Evolutionary conservation across 78 protist species (phyloP).

Genomic region (Dictyostelium firmibasis): DNA sequence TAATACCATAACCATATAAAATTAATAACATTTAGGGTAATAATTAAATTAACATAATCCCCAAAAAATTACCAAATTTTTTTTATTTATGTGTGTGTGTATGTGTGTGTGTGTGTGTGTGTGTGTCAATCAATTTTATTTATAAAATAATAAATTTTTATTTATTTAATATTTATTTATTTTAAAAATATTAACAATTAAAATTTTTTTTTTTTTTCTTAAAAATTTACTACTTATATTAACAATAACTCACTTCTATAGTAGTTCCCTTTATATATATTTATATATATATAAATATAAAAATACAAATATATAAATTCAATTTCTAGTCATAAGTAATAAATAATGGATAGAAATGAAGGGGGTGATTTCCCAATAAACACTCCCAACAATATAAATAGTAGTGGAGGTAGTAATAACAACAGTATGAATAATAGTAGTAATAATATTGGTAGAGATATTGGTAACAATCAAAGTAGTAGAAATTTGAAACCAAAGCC

Average conservation of each 20-base stretch:
- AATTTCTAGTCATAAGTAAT: neutral
- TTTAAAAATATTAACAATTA: neutral
- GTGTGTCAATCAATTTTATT: neutral
- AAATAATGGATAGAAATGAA: conserved; percentile 33
- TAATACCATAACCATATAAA: neutral
- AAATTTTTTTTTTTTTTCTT: neutral
- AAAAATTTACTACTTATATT: neutral
- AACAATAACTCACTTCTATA: neutral
- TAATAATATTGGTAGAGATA: neutral
- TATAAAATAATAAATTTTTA: neutral
- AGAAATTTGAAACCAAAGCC: conserved; percentile 7
- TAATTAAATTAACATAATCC: neutral
- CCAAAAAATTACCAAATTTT: neutral
- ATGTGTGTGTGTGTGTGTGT: neutral
- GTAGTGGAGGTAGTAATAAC: neutral
- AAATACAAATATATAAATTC: neutral
- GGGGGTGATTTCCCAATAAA: conserved; percentile 68
- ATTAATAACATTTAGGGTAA: neutral
- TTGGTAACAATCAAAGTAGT: neutral
- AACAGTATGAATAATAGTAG: neutral
- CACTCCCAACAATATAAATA: conserved; percentile 4
- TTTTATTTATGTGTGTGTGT: too few relatives aligned
- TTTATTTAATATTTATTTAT: neutral
- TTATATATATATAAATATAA: neutral
- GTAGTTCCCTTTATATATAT: neutral